Evolutionary conservation across 73 alveolate species (phyloP).

Genomic region (Paramecium primaurelia): DNA sequence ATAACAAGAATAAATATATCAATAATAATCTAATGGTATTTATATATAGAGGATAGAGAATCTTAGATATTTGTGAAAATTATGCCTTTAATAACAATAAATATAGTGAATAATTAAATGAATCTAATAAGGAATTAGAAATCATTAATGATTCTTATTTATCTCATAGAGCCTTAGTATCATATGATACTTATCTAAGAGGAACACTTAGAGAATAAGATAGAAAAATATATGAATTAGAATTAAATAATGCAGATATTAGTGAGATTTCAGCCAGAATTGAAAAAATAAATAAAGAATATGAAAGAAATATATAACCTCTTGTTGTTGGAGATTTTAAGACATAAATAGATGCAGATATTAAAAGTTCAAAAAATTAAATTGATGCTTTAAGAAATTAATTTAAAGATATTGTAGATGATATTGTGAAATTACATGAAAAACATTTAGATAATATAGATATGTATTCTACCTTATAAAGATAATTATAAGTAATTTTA

Average conservation of each 20-base stretch:
- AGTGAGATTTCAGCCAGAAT: constrained; percentile 35
- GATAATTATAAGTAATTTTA: constrained; percentile 10
- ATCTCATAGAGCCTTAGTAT: constrained; percentile 23
- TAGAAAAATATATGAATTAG: constrained; percentile 40
- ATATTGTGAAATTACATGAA: constrained; percentile 41
- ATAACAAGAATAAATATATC: background rate
- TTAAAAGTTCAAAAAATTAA: constrained; percentile 32
- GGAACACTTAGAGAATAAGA: constrained; percentile 39
- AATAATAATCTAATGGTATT: background rate
- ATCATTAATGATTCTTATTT: background rate
- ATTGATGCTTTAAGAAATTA: constrained; percentile 8
- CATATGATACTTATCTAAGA: constrained; percentile 24
- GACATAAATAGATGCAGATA: constrained; percentile 33
- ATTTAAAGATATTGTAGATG: constrained; percentile 50
- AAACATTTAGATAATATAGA: constrained; percentile 41
- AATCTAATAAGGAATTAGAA: background rate
- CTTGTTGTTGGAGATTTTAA: constrained; percentile 49
- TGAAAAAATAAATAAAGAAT: constrained; percentile 46
- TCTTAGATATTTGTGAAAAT: background rate
- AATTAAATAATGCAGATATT: constrained; percentile 44
- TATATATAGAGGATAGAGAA: background rate
- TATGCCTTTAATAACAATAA: background rate
- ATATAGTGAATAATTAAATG: background rate
- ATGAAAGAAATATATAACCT: constrained; percentile 28
- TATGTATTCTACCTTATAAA: constrained; percentile 26